Evolutionary conservation across 192 early-diverging fungal species (phyloP).

Genomic region (Coemansia sp.): DNA sequence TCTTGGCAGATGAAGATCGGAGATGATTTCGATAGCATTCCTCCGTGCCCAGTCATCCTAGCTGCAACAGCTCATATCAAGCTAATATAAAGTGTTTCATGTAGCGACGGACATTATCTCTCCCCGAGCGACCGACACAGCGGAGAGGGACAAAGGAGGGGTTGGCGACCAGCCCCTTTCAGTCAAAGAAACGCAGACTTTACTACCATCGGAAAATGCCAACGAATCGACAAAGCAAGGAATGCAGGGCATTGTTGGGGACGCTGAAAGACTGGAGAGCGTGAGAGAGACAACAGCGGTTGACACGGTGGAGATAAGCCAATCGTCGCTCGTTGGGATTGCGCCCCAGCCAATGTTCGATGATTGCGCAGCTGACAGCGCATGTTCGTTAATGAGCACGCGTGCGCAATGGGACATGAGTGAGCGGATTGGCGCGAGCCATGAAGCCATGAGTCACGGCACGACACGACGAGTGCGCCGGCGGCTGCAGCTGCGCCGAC

Average conservation of each 20-base stretch:
- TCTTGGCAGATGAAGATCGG: no score
- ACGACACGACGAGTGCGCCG: conserved; percentile 30
- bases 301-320: not conserved
- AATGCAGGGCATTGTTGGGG: not conserved
- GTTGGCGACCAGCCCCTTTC: not conserved
- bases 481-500: conserved; percentile 53
- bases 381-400: conserved; percentile 20
- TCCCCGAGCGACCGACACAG: not conserved
- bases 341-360: conserved; percentile 11
- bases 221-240: not conserved
- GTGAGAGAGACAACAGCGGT: not conserved
- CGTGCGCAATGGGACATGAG: conserved; percentile 39
- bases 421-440: conserved; percentile 21
- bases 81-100: no score
- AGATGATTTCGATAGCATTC: not conserved
- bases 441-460: conserved; percentile 2
- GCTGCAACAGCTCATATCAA: no score
- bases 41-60: no score
- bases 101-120: no score
- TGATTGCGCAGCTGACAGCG: not conserved
- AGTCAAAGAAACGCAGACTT: not conserved
- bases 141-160: not conserved
- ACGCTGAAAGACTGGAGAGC: not conserved
- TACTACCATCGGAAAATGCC: not conserved
- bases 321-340: not conserved